Conservation (phyloP, 768 basidiomycete species). For the Lactifluus hygrophoroides region DNA sequence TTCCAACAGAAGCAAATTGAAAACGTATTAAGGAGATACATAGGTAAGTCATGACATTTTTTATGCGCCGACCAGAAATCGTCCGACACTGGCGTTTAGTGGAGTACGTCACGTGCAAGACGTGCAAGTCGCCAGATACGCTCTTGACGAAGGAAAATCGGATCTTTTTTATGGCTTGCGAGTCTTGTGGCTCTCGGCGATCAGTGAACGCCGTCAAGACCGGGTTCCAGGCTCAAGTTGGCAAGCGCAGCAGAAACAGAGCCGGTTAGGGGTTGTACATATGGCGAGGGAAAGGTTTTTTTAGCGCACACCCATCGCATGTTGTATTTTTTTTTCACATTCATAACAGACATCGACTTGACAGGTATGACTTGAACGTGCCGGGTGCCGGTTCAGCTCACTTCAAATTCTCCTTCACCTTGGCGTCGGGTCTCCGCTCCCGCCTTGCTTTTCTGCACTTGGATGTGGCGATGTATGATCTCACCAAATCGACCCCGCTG, state of each 20-base stretch:
- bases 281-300: constrained; percentile 1
- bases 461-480: constrained; percentile 15
- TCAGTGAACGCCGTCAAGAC: constrained; percentile 97
- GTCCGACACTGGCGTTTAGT: constrained; percentile 39
- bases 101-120: constrained; percentile 99
- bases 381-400: constrained; percentile 6
- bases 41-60: constrained; percentile 51
- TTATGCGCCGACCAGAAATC: neutral
- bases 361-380: constrained; percentile 11
- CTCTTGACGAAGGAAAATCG: constrained; percentile 95
- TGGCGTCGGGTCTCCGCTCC: constrained; percentile 7
- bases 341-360: constrained; percentile 14
- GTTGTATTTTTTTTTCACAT: constrained; percentile 19
- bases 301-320: constrained; percentile 19
- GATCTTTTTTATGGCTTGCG: constrained; percentile 96
- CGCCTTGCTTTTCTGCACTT: constrained; percentile 8
- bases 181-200: constrained; percentile 82
- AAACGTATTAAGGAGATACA: constrained; percentile 92
- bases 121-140: constrained; percentile 98
- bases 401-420: constrained; percentile 9
- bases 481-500: constrained; percentile 17
- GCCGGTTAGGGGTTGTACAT: constrained; percentile 37
- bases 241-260: constrained; percentile 78
- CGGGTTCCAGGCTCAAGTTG: constrained; percentile 95
- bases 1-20: constrained; percentile 99